Percentiles rank a stretch among this genome's conserved stretches.
phyloP scores from a whole-genome alignment of 192 early-diverging fungal species.

The Backusella morwellensis region DNA sequence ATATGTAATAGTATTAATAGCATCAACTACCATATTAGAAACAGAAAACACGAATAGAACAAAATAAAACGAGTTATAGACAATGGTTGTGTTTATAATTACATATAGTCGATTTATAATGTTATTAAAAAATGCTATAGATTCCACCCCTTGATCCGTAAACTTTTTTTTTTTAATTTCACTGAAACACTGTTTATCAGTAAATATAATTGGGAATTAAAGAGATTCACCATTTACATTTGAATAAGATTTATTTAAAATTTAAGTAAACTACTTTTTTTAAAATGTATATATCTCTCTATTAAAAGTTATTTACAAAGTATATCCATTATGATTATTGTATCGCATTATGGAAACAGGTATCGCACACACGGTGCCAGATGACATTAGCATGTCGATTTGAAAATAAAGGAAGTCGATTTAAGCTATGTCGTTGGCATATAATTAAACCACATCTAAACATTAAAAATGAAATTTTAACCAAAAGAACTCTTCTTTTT shows the following conservation, averaged over 20 bases:
- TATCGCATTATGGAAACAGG: slow-evolving; percentile 19
- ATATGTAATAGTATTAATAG: background rate
- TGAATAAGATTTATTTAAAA: background rate
- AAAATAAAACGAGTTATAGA: background rate
- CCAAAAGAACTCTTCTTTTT: background rate
- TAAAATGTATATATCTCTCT: background rate
- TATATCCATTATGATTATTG: background rate
- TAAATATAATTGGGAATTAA: background rate
- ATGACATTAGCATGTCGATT: background rate
- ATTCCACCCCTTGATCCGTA: background rate
- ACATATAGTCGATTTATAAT: background rate
- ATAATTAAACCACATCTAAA: slow-evolving; percentile 27
- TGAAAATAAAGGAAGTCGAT: slow-evolving; percentile 26
- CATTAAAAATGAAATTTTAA: background rate
- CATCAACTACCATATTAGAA: background rate
- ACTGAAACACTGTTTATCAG: background rate
- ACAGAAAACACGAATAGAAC: background rate
- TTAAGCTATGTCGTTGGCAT: slow-evolving; percentile 28
- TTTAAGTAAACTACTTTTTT: background rate
- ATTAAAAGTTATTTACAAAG: background rate
- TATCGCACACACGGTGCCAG: slow-evolving; percentile 25
- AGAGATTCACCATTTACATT: background rate
- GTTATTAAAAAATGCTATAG: background rate
- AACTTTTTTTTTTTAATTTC: background rate
- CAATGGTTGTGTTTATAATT: background rate